Evolutionary conservation across 1,284 basidiomycete genomes (phyloP), one percentile per base, ranked within the genome.

Genomic region (Apiotrichum domesticum): DNA sequence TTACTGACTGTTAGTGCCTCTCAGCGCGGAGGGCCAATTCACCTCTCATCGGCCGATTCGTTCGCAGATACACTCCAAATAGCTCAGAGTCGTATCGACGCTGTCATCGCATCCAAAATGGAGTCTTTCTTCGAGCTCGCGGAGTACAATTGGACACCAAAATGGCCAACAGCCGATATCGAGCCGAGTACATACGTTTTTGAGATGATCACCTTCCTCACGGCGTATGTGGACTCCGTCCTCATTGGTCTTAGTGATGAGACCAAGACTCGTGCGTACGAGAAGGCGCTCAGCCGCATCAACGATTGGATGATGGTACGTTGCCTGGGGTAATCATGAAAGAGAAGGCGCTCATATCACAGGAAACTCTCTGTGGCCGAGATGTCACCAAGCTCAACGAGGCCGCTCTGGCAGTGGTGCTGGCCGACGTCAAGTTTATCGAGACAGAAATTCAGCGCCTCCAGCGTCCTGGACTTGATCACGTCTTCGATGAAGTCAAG

Each of bases 181-280:
- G 80, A 82, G 58, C 90, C 92, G 46, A 95, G 91, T 81, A 77
- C 73, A 80, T 98, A 97, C 75, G 81, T 98, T 7, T 88, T 91
- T 70, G 96, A 98, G 74, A 84, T 98, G 69, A 84, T 96, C 69
- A 93, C 93, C 67, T 99, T 95, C 89, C 80, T 98, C 46, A 91
- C 88, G 42, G 96, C 94, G 1, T 90, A 97, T 63, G 92, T 98
- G 63, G 95, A 98, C 73, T 89, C 89, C 35, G 86, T 98, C 15
- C 81, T 88, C 51, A 86, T 96, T 69, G 85, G 90, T 8, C 64
- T 83, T 39, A 78, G 78, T 59, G 86, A 90, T 56, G 77, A 79
- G 6, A 87, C 92, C 75, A 95, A 95, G 76, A 87, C 89, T 49
- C 85, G 88, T 60, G 88, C 90, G 11, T 98, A 96, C 74, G 82